phyloP scores from a whole-genome alignment of 768 basidiomycete genomes.

The Tulasnella sp. region DNA sequence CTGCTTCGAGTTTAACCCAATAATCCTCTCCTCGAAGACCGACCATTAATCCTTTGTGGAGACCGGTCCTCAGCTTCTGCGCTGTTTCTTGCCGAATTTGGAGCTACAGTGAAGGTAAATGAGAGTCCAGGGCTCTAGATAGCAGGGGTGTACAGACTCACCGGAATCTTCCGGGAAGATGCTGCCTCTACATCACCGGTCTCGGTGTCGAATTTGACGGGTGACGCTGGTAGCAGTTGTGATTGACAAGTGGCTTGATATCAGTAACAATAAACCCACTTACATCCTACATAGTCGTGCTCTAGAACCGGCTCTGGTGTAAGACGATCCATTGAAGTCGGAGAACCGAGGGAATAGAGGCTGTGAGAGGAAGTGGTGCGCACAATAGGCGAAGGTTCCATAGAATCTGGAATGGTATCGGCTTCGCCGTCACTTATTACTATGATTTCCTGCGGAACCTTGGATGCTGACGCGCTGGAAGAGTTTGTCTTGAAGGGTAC shows the following conservation, averaged over 20 bases:
- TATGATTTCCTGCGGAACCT: neutral
- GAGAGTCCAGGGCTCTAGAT: conserved; percentile 20
- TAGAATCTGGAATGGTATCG: neutral
- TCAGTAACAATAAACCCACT: neutral
- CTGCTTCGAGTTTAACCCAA: conserved; percentile 28
- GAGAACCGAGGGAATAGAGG: neutral
- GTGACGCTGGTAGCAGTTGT: conserved; percentile 20
- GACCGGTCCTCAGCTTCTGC: conserved; percentile 35
- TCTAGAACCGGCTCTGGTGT: neutral
- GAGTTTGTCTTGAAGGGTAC: conserved; percentile 32
- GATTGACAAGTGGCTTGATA: neutral
- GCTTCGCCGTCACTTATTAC: neutral
- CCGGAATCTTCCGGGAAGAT: conserved; percentile 31
- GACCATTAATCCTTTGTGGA: conserved; percentile 35
- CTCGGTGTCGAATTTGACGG: conserved; percentile 20
- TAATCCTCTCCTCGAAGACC: conserved; percentile 25
- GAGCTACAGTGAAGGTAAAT: conserved; percentile 27
- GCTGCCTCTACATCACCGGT: conserved; percentile 27
- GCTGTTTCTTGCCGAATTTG: conserved; percentile 35
- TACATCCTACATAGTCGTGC: neutral
- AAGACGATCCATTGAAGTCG: neutral
- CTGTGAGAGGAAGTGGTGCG: neutral
- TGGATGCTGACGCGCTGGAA: neutral
- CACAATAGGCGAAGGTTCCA: neutral
- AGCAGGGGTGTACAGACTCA: conserved; percentile 23